phyloP scores from a whole-genome alignment of 371 early-diverging fungal genomes.

The Syncephalastrum sp. region DNA sequence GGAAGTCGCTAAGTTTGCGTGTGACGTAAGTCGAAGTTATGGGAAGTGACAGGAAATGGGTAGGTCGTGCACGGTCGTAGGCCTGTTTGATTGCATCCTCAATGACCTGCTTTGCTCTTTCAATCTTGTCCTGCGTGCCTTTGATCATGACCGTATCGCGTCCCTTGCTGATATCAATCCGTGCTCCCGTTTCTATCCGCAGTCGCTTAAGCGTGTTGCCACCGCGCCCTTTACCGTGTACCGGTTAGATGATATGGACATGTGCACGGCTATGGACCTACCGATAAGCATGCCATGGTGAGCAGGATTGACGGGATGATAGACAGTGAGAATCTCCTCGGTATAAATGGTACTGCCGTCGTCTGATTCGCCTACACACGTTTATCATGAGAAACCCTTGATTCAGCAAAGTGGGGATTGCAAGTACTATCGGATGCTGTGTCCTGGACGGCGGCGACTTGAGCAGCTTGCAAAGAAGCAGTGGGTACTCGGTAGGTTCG shows the following conservation, averaged over 20 bases:
- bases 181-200: slow-evolving; percentile 29
- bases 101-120: slow-evolving; percentile 26
- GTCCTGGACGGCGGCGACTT: neutral
- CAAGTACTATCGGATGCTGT: neutral
- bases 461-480: slow-evolving; percentile 11
- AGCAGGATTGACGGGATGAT: slow-evolving; percentile 28
- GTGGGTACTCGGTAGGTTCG: slow-evolving; percentile 25
- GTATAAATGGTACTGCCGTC: slow-evolving; percentile 18
- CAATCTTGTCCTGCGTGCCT: slow-evolving; percentile 33
- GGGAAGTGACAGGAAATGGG: slow-evolving; percentile 36
- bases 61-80: slow-evolving; percentile 20
- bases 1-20: slow-evolving; percentile 29
- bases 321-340: slow-evolving; percentile 24
- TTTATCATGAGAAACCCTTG: neutral
- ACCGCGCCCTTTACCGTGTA: slow-evolving; percentile 16
- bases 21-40: slow-evolving; percentile 13
- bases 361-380: neutral
- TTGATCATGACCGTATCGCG: slow-evolving; percentile 34
- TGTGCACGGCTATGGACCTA: neutral
- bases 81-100: slow-evolving; percentile 20
- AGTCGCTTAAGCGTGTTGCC: slow-evolving; percentile 32
- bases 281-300: slow-evolving; percentile 32
- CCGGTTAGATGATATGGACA: neutral
- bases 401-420: neutral
- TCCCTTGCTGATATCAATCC: slow-evolving; percentile 28